These are phyloP conservation scores for Raffaelea arxii DNA, from an alignment of 2,329 filamentous ascomycete genomes.

Conservation along the genomic window DNA sequence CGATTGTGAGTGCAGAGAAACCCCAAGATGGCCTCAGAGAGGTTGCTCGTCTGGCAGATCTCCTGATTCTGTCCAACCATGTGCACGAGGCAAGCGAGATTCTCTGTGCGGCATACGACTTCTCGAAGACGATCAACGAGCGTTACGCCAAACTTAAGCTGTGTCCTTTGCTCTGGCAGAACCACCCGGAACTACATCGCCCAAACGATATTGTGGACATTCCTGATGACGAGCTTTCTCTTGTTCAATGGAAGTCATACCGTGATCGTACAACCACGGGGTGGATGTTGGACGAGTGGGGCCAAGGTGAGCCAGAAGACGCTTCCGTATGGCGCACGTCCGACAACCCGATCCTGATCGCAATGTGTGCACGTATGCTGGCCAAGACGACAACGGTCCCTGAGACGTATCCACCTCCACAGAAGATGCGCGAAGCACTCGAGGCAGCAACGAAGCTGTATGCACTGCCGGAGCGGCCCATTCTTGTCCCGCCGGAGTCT, in stretches of 20 bases:
- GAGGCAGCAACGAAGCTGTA: neutral
- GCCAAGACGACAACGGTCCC: neutral
- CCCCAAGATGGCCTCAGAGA: neutral
- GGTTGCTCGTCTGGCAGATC: neutral
- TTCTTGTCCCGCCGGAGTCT: neutral
- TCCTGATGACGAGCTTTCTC: neutral
- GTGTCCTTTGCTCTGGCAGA: neutral
- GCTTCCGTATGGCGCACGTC: neutral
- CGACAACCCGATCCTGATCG: neutral
- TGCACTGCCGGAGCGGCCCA: neutral
- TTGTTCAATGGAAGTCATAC: neutral
- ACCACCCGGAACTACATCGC: neutral
- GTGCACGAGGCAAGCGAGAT: neutral
- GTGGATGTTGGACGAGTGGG: neutral
- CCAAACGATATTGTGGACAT: neutral
- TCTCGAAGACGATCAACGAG: neutral
- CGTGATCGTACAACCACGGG: neutral
- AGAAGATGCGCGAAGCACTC: neutral
- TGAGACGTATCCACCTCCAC: neutral
- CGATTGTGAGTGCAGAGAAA: neutral
- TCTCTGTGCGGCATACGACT: neutral
- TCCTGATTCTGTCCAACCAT: conserved; percentile 1
- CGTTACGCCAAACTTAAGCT: neutral
- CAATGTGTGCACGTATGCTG: neutral
- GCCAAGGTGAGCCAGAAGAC: neutral